These are phyloP conservation scores for Mitragyna speciosa DNA, from an alignment of 257 asterid genomes.

Conservation along the genomic window DNA sequence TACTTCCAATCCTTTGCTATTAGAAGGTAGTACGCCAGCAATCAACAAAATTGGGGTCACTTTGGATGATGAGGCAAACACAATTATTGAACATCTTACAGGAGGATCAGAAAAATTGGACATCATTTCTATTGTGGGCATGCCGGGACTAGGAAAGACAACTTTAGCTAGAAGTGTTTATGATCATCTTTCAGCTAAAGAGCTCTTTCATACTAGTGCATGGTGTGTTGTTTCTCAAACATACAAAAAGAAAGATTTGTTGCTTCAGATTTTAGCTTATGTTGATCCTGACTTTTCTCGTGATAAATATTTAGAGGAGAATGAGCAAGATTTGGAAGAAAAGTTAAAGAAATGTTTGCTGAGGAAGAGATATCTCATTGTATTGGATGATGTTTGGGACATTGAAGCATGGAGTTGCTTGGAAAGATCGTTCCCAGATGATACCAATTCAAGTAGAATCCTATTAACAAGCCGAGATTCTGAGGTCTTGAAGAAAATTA, in stretches of 20 bases:
- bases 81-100: neutral
- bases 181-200: neutral
- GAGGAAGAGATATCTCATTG: slow-evolving; percentile 12
- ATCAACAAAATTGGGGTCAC: slow-evolving; percentile 1
- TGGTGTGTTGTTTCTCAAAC: slow-evolving; percentile 19
- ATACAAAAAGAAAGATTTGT: slow-evolving; percentile 1
- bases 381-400: slow-evolving; percentile 24
- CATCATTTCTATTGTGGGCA: slow-evolving; percentile 12
- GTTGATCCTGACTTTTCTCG: neutral
- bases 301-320: neutral
- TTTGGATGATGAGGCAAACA: slow-evolving; percentile 3
- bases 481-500: neutral
- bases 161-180: slow-evolving; percentile 11
- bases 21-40: neutral
- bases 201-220: neutral
- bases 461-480: neutral
- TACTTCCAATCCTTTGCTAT: neutral
- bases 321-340: neutral
- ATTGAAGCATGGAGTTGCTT: slow-evolving; percentile 19
- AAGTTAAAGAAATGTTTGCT: neutral
- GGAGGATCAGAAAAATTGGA: neutral
- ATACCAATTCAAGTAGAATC: slow-evolving; percentile 16
- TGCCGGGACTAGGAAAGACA: slow-evolving; percentile 25
- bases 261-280: slow-evolving; percentile 10
- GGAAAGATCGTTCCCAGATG: slow-evolving; percentile 6